Conservation (phyloP, 75 land plant species). For the Pinus albicaulis region DNA sequence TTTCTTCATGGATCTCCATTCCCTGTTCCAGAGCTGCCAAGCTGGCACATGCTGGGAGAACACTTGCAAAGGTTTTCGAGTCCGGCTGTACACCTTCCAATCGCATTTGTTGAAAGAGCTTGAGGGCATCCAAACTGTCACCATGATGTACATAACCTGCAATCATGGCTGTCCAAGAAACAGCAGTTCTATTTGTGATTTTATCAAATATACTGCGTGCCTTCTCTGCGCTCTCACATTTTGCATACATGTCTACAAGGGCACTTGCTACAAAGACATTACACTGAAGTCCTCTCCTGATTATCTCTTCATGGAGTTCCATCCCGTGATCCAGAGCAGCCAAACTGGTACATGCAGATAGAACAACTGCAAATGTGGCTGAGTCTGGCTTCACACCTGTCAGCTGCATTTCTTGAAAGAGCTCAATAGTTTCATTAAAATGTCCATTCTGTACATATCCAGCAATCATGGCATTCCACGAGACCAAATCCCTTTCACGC, state of each 20-base stretch:
- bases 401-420: slow-evolving; percentile 12
- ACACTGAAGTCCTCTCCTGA: slow-evolving; percentile 19
- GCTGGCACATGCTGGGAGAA: slow-evolving; percentile 49
- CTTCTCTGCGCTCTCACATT: slow-evolving; percentile 19
- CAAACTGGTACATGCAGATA: slow-evolving; percentile 2
- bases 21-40: slow-evolving; percentile 23
- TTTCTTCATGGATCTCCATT: slow-evolving; percentile 28
- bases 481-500: slow-evolving; percentile 13
- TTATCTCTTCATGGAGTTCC: slow-evolving; percentile 50
- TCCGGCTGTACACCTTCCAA: slow-evolving; percentile 22
- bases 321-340: slow-evolving; percentile 11
- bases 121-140: slow-evolving; percentile 17
- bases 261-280: slow-evolving; percentile 15
- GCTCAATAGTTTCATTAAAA: not conserved
- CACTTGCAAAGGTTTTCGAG: slow-evolving; percentile 35
- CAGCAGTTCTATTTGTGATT: slow-evolving; percentile 44
- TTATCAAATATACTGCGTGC: slow-evolving; percentile 24
- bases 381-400: slow-evolving; percentile 5
- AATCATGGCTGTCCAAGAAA: slow-evolving; percentile 31
- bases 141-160: slow-evolving; percentile 9
- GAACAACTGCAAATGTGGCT: not conserved
- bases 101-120: slow-evolving; percentile 25
- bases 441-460: slow-evolving; percentile 5
- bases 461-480: slow-evolving; percentile 37
- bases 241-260: slow-evolving; percentile 26